These are phyloP conservation scores for Fusarium torreyae DNA, from an alignment of 2,329 filamentous ascomycete species.

Conservation along the genomic window DNA sequence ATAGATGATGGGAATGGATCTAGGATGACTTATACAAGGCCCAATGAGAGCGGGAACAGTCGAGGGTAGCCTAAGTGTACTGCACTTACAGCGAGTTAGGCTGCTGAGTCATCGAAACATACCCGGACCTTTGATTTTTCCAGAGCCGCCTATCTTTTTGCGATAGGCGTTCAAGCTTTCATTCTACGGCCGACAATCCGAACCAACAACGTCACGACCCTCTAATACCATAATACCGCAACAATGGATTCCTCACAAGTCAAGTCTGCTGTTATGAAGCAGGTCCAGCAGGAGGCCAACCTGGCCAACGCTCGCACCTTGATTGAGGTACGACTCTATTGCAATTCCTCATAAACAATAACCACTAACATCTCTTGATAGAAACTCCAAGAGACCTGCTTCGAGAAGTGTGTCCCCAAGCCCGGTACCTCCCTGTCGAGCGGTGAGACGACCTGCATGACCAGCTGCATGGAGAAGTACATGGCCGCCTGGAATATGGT, in stretches of 20 bases:
- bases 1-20: background rate
- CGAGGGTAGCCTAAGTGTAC: background rate
- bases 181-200: conserved; percentile 25
- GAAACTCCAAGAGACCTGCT: conserved; percentile 88
- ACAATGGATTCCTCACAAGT: conserved; percentile 71
- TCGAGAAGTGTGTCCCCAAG: conserved; percentile 81
- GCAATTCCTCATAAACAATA: conserved; percentile 18
- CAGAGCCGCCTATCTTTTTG: conserved; percentile 15
- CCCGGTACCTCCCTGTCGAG: conserved; percentile 77
- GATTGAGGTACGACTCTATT: conserved; percentile 70
- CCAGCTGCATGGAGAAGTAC: conserved; percentile 87
- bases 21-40: too few relatives aligned
- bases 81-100: background rate
- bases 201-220: conserved; percentile 39
- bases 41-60: too few relatives aligned
- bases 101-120: conserved; percentile 32
- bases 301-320: conserved; percentile 78
- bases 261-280: conserved; percentile 75
- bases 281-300: conserved; percentile 75
- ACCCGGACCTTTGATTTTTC: conserved; percentile 37
- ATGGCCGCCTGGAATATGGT: conserved; percentile 84
- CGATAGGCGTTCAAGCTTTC: conserved; percentile 31
- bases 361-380: conserved; percentile 53
- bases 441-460: conserved; percentile 79
- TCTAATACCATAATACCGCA: conserved; percentile 39